Percentiles rank a stretch among this genome's conserved stretches.
Conservation (phyloP, 495 filamentous ascomycete species). For the Rhypophila decipiens region DNA sequence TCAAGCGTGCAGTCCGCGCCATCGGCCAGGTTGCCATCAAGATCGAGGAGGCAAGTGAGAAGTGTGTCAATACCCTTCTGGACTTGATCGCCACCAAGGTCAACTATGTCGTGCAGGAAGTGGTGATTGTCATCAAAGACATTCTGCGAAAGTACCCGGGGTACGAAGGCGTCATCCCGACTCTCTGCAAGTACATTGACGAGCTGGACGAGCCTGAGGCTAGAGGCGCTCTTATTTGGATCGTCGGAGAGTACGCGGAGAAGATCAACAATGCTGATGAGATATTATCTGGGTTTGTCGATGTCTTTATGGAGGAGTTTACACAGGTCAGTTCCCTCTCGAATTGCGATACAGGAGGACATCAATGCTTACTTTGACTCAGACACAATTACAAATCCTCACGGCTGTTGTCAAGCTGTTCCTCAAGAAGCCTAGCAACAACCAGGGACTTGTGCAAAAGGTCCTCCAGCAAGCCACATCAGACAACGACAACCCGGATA, state of each 20-base stretch:
- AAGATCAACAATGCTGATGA: slow-evolving; percentile 96
- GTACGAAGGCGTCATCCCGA: slow-evolving; percentile 96
- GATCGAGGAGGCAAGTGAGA: slow-evolving; percentile 87
- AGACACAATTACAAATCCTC: slow-evolving; percentile 92
- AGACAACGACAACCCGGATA: slow-evolving; percentile 95
- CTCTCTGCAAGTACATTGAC: slow-evolving; percentile 92
- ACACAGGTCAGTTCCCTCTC: slow-evolving; percentile 48
- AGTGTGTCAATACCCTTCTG: slow-evolving; percentile 88
- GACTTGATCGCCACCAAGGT: slow-evolving; percentile 96
- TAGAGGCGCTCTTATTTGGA: slow-evolving; percentile 90
- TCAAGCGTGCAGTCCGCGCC: slow-evolving; percentile 84
- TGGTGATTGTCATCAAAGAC: slow-evolving; percentile 96
- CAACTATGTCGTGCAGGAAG: slow-evolving; percentile 98
- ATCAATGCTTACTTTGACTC: slow-evolving; percentile 8
- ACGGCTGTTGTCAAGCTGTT: slow-evolving; percentile 97
- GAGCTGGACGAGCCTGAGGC: slow-evolving; percentile 94
- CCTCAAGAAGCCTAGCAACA: slow-evolving; percentile 85
- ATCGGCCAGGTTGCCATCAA: slow-evolving; percentile 98
- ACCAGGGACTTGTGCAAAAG: slow-evolving; percentile 84
- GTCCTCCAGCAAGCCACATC: slow-evolving; percentile 87
- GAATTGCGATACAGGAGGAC: not conserved
- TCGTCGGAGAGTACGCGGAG: slow-evolving; percentile 96
- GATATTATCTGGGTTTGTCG: slow-evolving; percentile 88
- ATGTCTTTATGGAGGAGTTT: slow-evolving; percentile 86
- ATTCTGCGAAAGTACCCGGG: slow-evolving; percentile 97